Conservation (phyloP, 2,329 filamentous ascomycete genomes). For the Coleophoma eucalyptorum region DNA sequence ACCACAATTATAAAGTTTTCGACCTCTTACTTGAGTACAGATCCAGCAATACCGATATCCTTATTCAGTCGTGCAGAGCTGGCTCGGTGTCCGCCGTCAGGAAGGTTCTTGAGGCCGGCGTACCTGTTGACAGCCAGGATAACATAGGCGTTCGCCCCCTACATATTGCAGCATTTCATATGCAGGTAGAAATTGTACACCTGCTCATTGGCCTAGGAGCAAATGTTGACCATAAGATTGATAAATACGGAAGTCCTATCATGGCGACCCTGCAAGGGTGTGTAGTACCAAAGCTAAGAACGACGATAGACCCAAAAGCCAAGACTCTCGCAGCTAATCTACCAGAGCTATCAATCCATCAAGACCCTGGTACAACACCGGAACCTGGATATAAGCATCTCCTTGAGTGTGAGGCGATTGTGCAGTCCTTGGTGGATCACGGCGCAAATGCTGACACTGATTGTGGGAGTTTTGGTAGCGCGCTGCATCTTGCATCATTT, state of each 20-base stretch:
- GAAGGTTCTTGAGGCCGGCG: background rate
- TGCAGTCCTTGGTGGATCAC: background rate
- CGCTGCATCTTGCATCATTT: background rate
- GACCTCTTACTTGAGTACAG: background rate
- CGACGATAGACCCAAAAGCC: background rate
- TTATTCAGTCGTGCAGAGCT: background rate
- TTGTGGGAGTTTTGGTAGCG: background rate
- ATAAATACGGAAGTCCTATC: background rate
- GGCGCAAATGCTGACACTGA: background rate
- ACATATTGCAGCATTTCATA: background rate
- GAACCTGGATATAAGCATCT: background rate
- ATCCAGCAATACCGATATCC: background rate
- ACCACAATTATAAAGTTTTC: background rate
- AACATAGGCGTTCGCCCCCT: background rate
- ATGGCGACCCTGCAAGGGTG: background rate
- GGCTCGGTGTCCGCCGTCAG: background rate
- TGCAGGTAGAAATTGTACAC: background rate
- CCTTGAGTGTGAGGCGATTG: background rate
- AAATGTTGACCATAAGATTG: background rate
- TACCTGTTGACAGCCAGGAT: background rate
- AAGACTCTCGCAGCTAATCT: background rate
- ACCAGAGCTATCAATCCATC: background rate
- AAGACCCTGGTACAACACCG: no score
- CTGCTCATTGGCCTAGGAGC: background rate
- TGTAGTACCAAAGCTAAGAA: background rate